Base-by-base conservation (phyloP, 2,329 filamentous ascomycete genomes). In the Penicillium sp. region DNA sequence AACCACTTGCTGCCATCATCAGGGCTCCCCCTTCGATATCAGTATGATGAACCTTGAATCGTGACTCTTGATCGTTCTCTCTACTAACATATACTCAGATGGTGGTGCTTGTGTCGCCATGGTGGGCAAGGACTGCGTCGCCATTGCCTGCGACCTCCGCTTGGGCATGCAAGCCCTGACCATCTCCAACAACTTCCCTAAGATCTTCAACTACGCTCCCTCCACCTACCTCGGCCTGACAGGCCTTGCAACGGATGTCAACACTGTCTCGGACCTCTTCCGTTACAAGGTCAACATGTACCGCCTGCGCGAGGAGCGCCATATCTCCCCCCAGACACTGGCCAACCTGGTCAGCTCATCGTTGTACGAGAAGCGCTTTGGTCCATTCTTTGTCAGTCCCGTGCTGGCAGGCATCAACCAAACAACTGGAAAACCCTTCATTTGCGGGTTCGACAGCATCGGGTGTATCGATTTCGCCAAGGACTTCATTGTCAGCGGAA, bases 281-380 rank as follows among this genome's bases (percentile, higher is more conserved):
- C 93, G 95, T 76, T 98, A 97, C 88, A 99, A 99, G 86, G 92
- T 96, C 79, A 99, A 99, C 87, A 96, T 99, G 91, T 99, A 99
- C 87, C 91, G 95, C 68, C 87, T 99, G 74, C 92, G 95, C 75
- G 95, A 99, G 85, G 95, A 99, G 85, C 93, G 95, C 76, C 86
- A 93, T 83, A 98, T 99, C 80, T 89, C 91, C 58, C 95, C 95
- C 49, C 87, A 91, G 78, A 99, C 95, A 61, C 93, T 99, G 81
- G 93, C 95, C 79, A 97, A 99, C 84, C 87, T 99, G 69, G 93
- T 99, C 73, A 91, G 88, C 73, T 92, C 87, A 69, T 91, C 88
- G 69, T 85, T 99, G 75, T 99, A 99, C 82, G 95, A 99, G 87
- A 87, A 87, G 75, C 88, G 95, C 71, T 99, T 99, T 80, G 95